A percentile compares a stretch with the other conserved stretches of the same genome.
These are phyloP conservation scores for Aspergillus calidoustus DNA, from an alignment of 2,329 filamentous ascomycete species.

Conservation along the genomic window DNA sequence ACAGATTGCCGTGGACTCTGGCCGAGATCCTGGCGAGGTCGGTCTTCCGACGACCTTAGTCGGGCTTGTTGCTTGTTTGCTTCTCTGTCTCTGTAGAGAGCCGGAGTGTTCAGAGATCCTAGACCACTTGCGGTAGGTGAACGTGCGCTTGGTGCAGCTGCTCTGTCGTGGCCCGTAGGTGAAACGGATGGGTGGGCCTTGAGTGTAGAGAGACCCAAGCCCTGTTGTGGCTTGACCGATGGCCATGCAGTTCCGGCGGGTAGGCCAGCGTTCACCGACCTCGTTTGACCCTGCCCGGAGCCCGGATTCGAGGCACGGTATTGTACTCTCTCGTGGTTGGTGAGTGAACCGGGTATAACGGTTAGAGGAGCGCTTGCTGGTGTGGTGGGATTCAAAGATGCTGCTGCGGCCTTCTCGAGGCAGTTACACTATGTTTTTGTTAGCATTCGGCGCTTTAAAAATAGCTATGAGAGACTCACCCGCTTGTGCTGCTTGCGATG, in stretches of 20 bases:
- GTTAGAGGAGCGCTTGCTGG: constrained; percentile 13
- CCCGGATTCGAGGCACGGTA: not conserved
- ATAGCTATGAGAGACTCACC: constrained; percentile 31
- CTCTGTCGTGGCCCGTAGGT: not conserved
- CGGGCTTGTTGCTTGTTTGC: not conserved
- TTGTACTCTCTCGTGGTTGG: constrained; percentile 12
- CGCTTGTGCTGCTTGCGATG: constrained; percentile 50
- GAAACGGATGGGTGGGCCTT: not conserved
- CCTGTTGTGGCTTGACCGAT: not conserved
- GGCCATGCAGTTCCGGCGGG: not conserved
- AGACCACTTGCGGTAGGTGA: not conserved
- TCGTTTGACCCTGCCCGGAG: not conserved
- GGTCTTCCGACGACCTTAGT: not conserved
- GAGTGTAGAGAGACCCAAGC: not conserved
- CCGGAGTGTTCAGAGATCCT: not conserved
- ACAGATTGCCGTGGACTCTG: not conserved
- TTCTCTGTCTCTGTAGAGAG: constrained; percentile 2
- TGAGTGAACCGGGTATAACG: constrained; percentile 4
- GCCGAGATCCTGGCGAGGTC: not conserved
- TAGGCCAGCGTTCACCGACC: not conserved
- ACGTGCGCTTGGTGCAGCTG: not conserved
- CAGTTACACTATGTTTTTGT: constrained; percentile 42
- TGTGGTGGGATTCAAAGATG: constrained; percentile 25
- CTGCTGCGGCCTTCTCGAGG: constrained; percentile 39
- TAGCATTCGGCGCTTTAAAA: constrained; percentile 17